Conservation (phyloP, 371 early-diverging fungal genomes). For the Apophysomyces elegans region DNA sequence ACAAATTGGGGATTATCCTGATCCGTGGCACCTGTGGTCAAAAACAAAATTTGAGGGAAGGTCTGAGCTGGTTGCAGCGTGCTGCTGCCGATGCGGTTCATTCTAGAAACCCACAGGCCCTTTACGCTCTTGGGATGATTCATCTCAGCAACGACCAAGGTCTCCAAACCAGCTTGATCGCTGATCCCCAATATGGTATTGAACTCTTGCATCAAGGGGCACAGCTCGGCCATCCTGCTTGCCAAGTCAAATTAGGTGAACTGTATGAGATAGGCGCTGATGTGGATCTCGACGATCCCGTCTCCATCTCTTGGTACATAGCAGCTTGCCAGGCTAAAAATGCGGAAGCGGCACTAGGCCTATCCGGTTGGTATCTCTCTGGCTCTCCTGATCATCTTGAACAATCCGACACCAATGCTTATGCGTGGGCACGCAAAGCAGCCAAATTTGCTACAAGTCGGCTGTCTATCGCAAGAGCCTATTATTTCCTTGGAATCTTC, state of each 20-base stretch:
- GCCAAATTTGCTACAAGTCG: slow-evolving; percentile 40
- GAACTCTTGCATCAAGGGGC: slow-evolving; percentile 90
- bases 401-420: slow-evolving; percentile 84
- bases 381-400: slow-evolving; percentile 71
- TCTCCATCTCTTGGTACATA: slow-evolving; percentile 95
- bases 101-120: slow-evolving; percentile 72
- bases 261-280: slow-evolving; percentile 92
- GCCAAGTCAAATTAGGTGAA: slow-evolving; percentile 89
- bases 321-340: slow-evolving; percentile 83
- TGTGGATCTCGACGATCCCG: slow-evolving; percentile 77
- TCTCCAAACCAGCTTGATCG: slow-evolving; percentile 70
- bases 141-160: slow-evolving; percentile 77
- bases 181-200: slow-evolving; percentile 83
- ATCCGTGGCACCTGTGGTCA: slow-evolving; percentile 81
- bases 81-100: slow-evolving; percentile 85
- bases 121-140: slow-evolving; percentile 83
- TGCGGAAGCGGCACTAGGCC: slow-evolving; percentile 80
- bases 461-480: slow-evolving; percentile 66
- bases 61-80: slow-evolving; percentile 90
- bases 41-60: slow-evolving; percentile 80
- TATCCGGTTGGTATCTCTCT: slow-evolving; percentile 89
- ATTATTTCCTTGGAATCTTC: slow-evolving; percentile 79
- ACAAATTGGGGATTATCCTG: slow-evolving; percentile 89
- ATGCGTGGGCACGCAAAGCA: slow-evolving; percentile 83
- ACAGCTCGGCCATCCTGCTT: slow-evolving; percentile 86